A percentile compares a stretch with the other conserved stretches of the same genome.
These are phyloP conservation scores for Exophiala dermatitidis DNA, from an alignment of 2,329 filamentous ascomycete genomes.

Conservation along the genomic window DNA sequence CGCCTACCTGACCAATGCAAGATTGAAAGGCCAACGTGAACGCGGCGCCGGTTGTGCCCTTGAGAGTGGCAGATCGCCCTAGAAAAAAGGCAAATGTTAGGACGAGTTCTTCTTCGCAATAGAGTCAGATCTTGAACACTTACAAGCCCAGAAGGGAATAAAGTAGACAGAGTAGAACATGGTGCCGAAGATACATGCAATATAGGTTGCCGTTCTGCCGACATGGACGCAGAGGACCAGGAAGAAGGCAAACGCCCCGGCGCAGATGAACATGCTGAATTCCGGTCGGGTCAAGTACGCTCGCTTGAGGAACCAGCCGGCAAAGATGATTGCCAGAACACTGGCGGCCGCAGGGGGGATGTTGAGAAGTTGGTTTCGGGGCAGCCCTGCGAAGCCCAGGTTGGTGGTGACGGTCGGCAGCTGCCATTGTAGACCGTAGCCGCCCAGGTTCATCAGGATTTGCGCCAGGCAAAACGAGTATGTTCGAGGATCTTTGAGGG, in stretches of 20 bases:
- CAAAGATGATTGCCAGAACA: conserved; percentile 36
- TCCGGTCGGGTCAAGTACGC: conserved; percentile 38
- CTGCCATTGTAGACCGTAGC: conserved; percentile 40
- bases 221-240: conserved; percentile 38
- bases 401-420: conserved; percentile 39
- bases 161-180: conserved; percentile 41
- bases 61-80: conserved; percentile 45
- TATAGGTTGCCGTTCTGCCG: conserved; percentile 38
- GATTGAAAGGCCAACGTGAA: conserved; percentile 48
- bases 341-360: conserved; percentile 42
- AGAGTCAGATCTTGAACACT: conserved; percentile 9
- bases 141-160: conserved; percentile 42
- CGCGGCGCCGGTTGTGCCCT: conserved; percentile 43
- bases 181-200: conserved; percentile 40
- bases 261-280: conserved; percentile 38
- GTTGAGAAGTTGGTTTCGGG: conserved; percentile 41
- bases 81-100: not conserved
- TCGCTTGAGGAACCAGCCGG: conserved; percentile 36
- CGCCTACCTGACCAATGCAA: conserved; percentile 46
- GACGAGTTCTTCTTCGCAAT: not conserved
- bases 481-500: conserved; percentile 37
- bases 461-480: conserved; percentile 44
- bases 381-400: conserved; percentile 38
- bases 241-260: conserved; percentile 39
- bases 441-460: conserved; percentile 44